phyloP scores from a whole-genome alignment of 805 yeast genomes.

The Blastobotrys chiropterorum region DNA sequence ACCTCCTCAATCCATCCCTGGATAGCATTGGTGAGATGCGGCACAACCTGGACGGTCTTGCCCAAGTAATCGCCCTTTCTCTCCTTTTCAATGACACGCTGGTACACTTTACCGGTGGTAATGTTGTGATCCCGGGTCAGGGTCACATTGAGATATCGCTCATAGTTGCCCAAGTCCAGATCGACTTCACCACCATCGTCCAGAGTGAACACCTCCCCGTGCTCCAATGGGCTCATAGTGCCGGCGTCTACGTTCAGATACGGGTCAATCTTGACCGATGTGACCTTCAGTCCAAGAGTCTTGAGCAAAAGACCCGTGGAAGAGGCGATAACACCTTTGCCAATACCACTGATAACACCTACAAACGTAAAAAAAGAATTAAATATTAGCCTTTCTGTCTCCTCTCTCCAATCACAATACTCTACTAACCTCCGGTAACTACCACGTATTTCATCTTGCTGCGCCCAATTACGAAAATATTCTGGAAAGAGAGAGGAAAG shows the following conservation, averaged over 20 bases:
- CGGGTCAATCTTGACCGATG: conserved; percentile 97
- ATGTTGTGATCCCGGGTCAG: conserved; percentile 92
- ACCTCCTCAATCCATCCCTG: conserved; percentile 98
- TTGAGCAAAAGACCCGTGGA: conserved; percentile 93
- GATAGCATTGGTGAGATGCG: conserved; percentile 93
- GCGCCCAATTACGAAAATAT: conserved; percentile 1
- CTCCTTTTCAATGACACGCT: conserved; percentile 87
- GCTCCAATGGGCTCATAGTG: conserved; percentile 98
- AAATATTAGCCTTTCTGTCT: not conserved
- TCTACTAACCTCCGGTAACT: conserved; percentile 73
- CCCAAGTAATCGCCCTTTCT: conserved; percentile 97
- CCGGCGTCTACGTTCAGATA: conserved; percentile 99
- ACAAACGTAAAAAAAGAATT: conserved; percentile 2
- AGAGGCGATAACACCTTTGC: conserved; percentile 96
- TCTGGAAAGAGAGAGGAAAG: not conserved
- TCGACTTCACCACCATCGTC: conserved; percentile 99
- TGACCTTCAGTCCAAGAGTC: conserved; percentile 89
- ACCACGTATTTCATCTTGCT: conserved; percentile 89
- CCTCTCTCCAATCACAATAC: not conserved
- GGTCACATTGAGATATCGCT: conserved; percentile 90
- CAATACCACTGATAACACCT: conserved; percentile 97
- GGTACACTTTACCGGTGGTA: conserved; percentile 96
- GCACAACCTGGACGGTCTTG: conserved; percentile 99
- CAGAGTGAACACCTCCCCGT: conserved; percentile 96
- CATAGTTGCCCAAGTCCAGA: conserved; percentile 96